These are phyloP conservation scores for Xerocomellus intermedius DNA, from an alignment of 768 basidiomycete species.

Conservation along the genomic window DNA sequence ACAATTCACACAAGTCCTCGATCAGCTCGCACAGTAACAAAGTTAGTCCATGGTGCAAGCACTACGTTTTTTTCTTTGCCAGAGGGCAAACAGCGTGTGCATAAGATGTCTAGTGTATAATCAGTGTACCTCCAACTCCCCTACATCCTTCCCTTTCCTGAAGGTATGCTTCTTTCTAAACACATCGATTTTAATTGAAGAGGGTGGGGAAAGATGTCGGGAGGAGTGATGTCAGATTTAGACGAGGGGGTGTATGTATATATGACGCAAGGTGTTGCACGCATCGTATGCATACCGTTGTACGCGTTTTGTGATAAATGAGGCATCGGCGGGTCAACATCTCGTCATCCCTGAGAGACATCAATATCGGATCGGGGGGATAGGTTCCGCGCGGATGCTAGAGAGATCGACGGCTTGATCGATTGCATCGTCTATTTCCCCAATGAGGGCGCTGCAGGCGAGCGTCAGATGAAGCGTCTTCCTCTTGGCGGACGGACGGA, in stretches of 20 bases:
- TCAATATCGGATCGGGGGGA: conserved; percentile 78
- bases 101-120: not conserved
- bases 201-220: not conserved
- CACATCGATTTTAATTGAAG: not conserved
- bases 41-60: too few species aligned
- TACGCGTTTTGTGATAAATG: not conserved
- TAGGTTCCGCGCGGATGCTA: conserved; percentile 82
- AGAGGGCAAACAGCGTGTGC: not conserved
- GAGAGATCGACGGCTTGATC: conserved; percentile 75
- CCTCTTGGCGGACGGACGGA: not conserved
- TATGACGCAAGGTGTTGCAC: not conserved
- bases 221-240: not conserved
- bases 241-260: not conserved
- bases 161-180: conserved; percentile 6
- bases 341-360: not conserved
- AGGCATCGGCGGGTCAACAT: not conserved
- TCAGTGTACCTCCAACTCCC: not conserved
- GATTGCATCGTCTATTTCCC: conserved; percentile 80
- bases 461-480: conserved; percentile 1
- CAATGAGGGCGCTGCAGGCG: conserved; percentile 64
- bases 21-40: too few species aligned
- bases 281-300: not conserved
- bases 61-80: not conserved
- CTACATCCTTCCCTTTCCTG: not conserved
- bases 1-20: too few species aligned